phyloP scores from a whole-genome alignment of 148 eudicot species.

The Fagopyrum esculentum region DNA sequence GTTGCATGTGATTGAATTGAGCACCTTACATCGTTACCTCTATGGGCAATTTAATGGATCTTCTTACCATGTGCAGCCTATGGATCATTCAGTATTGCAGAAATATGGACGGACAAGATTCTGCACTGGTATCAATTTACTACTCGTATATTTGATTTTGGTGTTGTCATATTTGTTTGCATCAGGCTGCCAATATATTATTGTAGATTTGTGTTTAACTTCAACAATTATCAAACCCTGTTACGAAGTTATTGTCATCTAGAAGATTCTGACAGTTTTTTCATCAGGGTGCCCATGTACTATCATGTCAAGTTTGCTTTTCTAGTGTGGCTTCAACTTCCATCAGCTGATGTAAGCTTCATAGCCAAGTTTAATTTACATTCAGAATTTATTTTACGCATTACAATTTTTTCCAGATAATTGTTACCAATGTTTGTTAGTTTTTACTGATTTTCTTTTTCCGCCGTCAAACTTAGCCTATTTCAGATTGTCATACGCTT shows the following conservation, averaged over 20 bases:
- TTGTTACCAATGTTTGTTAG: background rate
- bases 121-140: conserved; percentile 53
- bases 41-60: background rate
- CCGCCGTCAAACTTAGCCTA: too few relatives aligned
- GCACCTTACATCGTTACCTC: background rate
- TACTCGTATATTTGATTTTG: background rate
- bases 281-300: conserved; percentile 69
- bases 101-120: conserved; percentile 72
- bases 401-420: background rate
- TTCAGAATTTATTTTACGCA: background rate
- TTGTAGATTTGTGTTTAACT: background rate
- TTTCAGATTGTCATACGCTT: background rate
- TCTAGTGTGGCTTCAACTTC: conserved; percentile 98
- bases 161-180: background rate
- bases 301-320: conserved; percentile 93
- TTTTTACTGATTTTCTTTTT: background rate
- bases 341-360: conserved; percentile 59
- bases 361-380: background rate
- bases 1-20: background rate
- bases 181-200: background rate
- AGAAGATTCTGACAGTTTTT: background rate
- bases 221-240: background rate
- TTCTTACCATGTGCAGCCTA: conserved; percentile 51
- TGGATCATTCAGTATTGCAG: conserved; percentile 79
- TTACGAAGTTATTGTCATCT: background rate